These are phyloP conservation scores for Alternaria sp. DNA, from an alignment of 2,329 filamentous ascomycete species.

Conservation along the genomic window DNA sequence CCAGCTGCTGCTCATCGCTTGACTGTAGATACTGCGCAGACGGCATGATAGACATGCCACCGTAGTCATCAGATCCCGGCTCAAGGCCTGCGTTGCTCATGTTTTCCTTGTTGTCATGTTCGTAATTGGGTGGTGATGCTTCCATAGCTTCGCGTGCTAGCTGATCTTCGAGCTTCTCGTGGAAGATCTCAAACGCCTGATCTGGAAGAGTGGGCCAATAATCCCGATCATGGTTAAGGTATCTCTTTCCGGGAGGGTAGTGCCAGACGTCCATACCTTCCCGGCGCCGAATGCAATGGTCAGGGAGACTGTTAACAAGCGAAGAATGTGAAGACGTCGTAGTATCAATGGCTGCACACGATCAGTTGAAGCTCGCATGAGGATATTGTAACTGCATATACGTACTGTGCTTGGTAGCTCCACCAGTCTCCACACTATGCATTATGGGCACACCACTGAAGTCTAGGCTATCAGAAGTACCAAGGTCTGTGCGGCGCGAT, in stretches of 20 bases:
- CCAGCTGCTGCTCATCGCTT: conserved; percentile 9
- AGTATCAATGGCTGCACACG: neutral
- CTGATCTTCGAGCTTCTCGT: conserved; percentile 30
- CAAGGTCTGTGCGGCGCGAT: neutral
- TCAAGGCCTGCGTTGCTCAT: conserved; percentile 6
- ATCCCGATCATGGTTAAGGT: conserved; percentile 13
- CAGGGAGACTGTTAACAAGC: neutral
- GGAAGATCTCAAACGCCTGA: conserved; percentile 25
- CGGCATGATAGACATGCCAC: conserved; percentile 25
- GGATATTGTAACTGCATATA: neutral
- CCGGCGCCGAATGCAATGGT: conserved; percentile 1
- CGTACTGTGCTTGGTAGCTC: neutral
- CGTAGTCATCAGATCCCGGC: conserved; percentile 1
- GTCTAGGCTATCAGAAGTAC: neutral
- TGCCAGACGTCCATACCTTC: conserved; percentile 14
- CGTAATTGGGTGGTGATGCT: conserved; percentile 26
- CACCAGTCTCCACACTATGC: neutral
- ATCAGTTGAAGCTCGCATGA: conserved; percentile 4
- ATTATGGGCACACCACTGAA: neutral
- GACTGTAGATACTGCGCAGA: conserved; percentile 21
- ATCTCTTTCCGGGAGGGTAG: conserved; percentile 6
- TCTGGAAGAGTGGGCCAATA: conserved; percentile 18
- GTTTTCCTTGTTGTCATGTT: conserved; percentile 38
- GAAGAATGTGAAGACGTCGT: neutral
- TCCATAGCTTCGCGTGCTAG: conserved; percentile 24